Base-by-base conservation (phyloP, 164 flowering plant species). In the Magnolia kwangsiensis region DNA sequence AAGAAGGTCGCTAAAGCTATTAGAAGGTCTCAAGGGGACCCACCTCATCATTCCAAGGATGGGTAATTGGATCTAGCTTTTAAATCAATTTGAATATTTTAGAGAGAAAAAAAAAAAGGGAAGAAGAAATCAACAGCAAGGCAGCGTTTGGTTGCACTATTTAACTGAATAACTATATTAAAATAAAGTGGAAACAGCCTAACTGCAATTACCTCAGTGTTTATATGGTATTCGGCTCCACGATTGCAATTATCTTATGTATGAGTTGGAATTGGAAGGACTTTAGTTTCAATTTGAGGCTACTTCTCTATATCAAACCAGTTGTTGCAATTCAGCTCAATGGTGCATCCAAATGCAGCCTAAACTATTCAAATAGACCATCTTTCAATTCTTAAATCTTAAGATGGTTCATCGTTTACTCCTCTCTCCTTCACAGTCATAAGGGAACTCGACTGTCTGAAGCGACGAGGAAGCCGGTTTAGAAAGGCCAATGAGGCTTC, bases 11-110 rank as follows among this genome's bases (percentile, higher is more conserved):
- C 78, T 96, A 72, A 89, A 88, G 84, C 93, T 94, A 69, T 75
- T 96, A 76, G 89, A 94, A 85, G 98, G 99, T 79, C 85, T 94
- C 68, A 88, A 82, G 74, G 90, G 96, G 72, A 96, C 97, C 75
- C 89, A 76, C 16, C 84, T 96, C 65, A 81, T 94, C 76, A 86
- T 96, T 77, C 99, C 99, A 37, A 87, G 89, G 83, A 87, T 85
- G 79, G 97, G 99, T 94, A 92, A 80, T 59, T 70, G 7, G 55
- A 70, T 20, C 27, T 49, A n/a, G 18, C 14, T 49, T n/a, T 55
- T 24, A 18, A 55, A 4, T 61, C 2, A 59, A 37, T 37, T 7
- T 37, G 45, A 37, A 37, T 16, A 16, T 55, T 55, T 55, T 16
- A 55, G 61, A 55, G 10, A 55, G 4, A 14, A 14, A 55, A 55